Base-by-base conservation (phyloP, 805 yeast species). In the Hanseniaspora jakobsenii region DNA sequence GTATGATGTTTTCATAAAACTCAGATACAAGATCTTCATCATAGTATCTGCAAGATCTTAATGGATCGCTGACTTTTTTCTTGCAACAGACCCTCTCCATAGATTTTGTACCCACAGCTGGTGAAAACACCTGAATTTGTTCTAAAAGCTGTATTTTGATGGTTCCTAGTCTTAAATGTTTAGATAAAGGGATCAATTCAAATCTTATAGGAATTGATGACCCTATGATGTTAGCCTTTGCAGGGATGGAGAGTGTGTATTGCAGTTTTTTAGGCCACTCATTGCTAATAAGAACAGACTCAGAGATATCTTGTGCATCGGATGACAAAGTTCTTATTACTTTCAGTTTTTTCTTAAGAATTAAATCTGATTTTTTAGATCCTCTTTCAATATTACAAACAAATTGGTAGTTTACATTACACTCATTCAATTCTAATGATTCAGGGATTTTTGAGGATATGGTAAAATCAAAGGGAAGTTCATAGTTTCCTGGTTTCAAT, bases 221-320 rank as follows among this genome's bases (percentile, higher is more conserved):
- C 1, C 98, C 98, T 34, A 91, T 78, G 0, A 97, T 93, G 19
- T 85, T 72, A 0, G 96, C 94, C 55, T 83, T 79, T 21, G 84
- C 70, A 0, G 97, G 96, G 5, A 83, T 77, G 43, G 83, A 80
- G 48, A 91, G 75, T 2, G 85, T 73, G 59, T 89, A 89, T 55
- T 89, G 96, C 26, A 89, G 84, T 58, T 91, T 91, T 36, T 77
- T 67, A 2, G 97, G 96, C 97, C 97, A 89, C 1, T 87, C 78
- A 58, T 89, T 89, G 56, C 86, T 95, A 26, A 89, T 93, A 0
- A 94, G 83, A 53, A 87, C 82, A 0, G 97, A 84, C 60, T 89
- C 96, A 0, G 93, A 72, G 19, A 86, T 66, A 54, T 91, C 97
- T 3, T 82, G 72, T 1, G 93, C 73, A 59, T 89, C 97, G 0